These are phyloP conservation scores for Uromyces viciae-fabae DNA, from an alignment of 1,284 basidiomycete genomes.

Conservation along the genomic window DNA sequence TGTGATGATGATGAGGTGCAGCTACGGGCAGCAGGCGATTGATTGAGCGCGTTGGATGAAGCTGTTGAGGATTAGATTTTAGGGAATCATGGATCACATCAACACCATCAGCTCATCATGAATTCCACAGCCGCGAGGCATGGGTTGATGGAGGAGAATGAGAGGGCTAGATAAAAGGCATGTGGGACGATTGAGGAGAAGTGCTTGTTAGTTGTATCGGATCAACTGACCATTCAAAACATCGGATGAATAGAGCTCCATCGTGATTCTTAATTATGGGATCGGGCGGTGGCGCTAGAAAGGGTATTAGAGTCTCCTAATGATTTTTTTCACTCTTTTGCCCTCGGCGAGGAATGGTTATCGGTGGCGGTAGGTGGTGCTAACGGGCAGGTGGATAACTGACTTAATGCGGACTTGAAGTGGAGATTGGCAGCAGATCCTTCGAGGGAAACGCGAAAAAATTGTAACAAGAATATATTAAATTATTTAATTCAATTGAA, in stretches of 20 bases:
- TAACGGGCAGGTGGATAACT: constrained; percentile 32
- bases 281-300: constrained; percentile 8
- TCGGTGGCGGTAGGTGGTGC: constrained; percentile 11
- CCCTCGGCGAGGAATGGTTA: constrained; percentile 8
- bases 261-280: constrained; percentile 34
- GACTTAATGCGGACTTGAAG: constrained; percentile 37
- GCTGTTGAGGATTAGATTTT: background rate
- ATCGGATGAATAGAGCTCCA: constrained; percentile 39
- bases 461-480: too few species aligned
- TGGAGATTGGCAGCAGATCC: constrained; percentile 25
- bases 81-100: background rate
- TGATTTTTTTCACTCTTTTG: too few species aligned
- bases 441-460: too few species aligned
- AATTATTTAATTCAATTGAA: constrained; percentile 31
- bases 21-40: background rate
- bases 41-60: constrained; percentile 10
- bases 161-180: background rate
- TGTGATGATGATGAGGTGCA: constrained; percentile 15
- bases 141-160: background rate
- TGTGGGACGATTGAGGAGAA: background rate
- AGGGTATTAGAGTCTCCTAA: too few species aligned
- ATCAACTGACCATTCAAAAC: constrained; percentile 38
- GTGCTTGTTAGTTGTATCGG: background rate
- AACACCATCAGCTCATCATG: background rate
- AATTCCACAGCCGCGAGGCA: background rate